Percentiles rank a stretch among this genome's conserved stretches.
phyloP scores from a whole-genome alignment of 805 yeast species.

The Blastobotrys chiropterorum region DNA sequence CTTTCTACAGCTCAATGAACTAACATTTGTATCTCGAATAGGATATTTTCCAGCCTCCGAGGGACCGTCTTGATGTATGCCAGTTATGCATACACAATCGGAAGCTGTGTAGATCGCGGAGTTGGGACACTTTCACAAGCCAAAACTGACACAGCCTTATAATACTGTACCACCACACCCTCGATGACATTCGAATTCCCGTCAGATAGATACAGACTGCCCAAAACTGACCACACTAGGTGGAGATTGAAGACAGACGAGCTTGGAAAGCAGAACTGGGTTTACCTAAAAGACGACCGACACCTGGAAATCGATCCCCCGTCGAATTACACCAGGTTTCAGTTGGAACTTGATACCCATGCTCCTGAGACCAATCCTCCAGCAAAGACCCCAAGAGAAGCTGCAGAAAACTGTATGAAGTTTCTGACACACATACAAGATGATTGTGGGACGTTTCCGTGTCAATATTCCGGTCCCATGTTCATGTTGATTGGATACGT shows the following conservation, averaged over 20 bases:
- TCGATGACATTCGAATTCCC: slow-evolving; percentile 15
- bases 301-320: slow-evolving; percentile 25
- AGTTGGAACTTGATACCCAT: slow-evolving; percentile 25
- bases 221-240: slow-evolving; percentile 56
- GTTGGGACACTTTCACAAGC: not conserved
- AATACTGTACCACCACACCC: not conserved
- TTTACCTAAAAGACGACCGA: slow-evolving; percentile 40
- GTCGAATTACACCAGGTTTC: slow-evolving; percentile 26
- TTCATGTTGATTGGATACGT: slow-evolving; percentile 90
- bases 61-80: too few species aligned
- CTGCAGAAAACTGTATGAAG: slow-evolving; percentile 68
- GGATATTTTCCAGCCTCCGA: too few species aligned
- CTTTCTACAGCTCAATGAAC: too few species aligned
- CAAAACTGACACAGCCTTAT: not conserved
- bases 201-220: slow-evolving; percentile 66
- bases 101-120: too few species aligned
- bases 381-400: slow-evolving; percentile 43
- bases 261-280: slow-evolving; percentile 81
- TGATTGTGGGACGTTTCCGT: slow-evolving; percentile 78
- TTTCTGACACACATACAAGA: slow-evolving; percentile 71
- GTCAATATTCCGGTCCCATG: slow-evolving; percentile 97
- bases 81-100: too few species aligned
- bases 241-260: slow-evolving; percentile 74
- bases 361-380: slow-evolving; percentile 22
- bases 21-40: too few species aligned